Percentiles rank a stretch among this genome's conserved stretches.
Conservation (phyloP, 345 rosid species). For the Melaleuca quinquenervia region DNA sequence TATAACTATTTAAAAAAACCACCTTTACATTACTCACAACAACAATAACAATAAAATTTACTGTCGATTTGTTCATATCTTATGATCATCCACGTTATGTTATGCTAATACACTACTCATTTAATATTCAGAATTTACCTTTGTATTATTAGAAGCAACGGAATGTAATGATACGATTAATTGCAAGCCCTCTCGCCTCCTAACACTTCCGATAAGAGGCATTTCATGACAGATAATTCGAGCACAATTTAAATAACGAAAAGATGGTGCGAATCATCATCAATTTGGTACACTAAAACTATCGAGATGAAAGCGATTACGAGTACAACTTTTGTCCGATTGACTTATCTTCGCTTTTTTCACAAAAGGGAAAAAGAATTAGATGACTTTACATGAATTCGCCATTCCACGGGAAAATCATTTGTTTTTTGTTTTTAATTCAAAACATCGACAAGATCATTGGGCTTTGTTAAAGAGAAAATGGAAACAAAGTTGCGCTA, state of each 20-base stretch:
- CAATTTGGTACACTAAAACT: background rate
- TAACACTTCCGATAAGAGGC: background rate
- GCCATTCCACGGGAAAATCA: background rate
- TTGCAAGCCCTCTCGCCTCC: background rate
- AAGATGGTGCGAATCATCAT: background rate
- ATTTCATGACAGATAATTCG: background rate
- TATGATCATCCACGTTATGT: background rate
- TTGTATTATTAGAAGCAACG: background rate
- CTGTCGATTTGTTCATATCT: background rate
- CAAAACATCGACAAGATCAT: background rate
- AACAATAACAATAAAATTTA: no score
- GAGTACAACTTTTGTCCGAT: background rate
- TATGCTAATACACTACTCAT: background rate
- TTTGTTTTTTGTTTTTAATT: background rate
- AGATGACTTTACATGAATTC: background rate
- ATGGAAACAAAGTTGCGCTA: background rate
- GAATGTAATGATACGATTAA: background rate
- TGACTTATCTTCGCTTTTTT: background rate
- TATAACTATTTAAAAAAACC: no score
- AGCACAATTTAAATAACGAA: background rate
- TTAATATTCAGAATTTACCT: background rate
- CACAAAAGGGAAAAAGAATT: background rate
- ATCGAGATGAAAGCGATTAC: background rate
- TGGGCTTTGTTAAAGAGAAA: background rate
- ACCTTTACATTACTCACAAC: background rate